These are phyloP conservation scores for Colletotrichum orbiculare DNA, from an alignment of 2,329 filamentous ascomycete genomes.

Conservation along the genomic window DNA sequence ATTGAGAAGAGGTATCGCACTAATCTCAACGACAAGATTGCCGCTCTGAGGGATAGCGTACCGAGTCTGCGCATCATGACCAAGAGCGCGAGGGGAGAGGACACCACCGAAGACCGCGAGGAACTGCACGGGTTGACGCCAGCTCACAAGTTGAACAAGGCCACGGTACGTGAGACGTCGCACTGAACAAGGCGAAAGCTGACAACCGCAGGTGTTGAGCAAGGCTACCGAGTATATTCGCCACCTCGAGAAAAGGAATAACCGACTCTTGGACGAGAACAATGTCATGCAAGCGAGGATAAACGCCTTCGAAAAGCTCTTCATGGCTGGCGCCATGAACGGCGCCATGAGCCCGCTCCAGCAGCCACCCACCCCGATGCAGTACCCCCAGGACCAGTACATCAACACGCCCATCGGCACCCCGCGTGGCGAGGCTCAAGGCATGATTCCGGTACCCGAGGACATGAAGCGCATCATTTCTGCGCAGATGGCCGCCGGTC, in stretches of 20 bases:
- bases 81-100: slow-evolving; percentile 75
- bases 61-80: slow-evolving; percentile 88
- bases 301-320: slow-evolving; percentile 80
- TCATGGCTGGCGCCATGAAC: slow-evolving; percentile 79
- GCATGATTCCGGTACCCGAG: slow-evolving; percentile 74
- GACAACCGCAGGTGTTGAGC: slow-evolving; percentile 72
- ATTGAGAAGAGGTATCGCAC: slow-evolving; percentile 97
- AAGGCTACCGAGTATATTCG: slow-evolving; percentile 97
- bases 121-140: slow-evolving; percentile 85
- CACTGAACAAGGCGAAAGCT: neutral
- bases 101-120: slow-evolving; percentile 79
- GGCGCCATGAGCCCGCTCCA: slow-evolving; percentile 66
- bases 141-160: slow-evolving; percentile 96
- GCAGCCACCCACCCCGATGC: slow-evolving; percentile 64
- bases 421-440: slow-evolving; percentile 56
- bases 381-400: slow-evolving; percentile 60
- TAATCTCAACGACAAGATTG: slow-evolving; percentile 97
- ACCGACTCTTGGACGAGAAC: slow-evolving; percentile 84
- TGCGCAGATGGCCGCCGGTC: slow-evolving; percentile 64
- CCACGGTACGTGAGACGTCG: slow-evolving; percentile 69
- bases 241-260: slow-evolving; percentile 92
- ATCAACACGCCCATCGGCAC: slow-evolving; percentile 57
- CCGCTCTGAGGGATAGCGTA: slow-evolving; percentile 89
- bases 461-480: slow-evolving; percentile 72
- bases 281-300: slow-evolving; percentile 81